Evolutionary conservation across 2,329 filamentous ascomycete genomes (phyloP), one percentile per base, ranked within the genome.

Genomic region (Sporothrix luriei): DNA sequence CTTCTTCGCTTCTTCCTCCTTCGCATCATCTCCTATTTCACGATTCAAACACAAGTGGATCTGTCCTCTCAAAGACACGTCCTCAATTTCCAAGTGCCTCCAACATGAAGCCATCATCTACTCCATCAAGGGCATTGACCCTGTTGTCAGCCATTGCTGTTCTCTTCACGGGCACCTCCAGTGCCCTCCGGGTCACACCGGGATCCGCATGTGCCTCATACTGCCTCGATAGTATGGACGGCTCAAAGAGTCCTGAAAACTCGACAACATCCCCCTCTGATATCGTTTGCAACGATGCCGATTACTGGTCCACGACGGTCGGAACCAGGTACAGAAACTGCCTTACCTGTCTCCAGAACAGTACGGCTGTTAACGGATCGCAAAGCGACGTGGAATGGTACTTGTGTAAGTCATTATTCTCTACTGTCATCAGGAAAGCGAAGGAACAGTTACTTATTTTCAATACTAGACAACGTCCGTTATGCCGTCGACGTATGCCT

Each of bases 291-390:
- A 73, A 76, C 13, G 79, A 86, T 66, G 57, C 72, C 1, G 79
- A 81, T 2, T 86, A 81, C 69, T 76, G 76, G 16, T 74, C 75
- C 3, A 77, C 78, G 0, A 67, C 75, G 0, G 73, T 38, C 0
- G 84, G 84, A 0, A 81, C 81, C 64, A 82, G 82, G 66, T 86
- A 81, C 75, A 79, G 80, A 71, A 79, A 78, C 43, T 86, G 84
- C 52, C 19, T 84, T 0, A 75, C 79, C 1, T 86, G 84, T 68
- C 75, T 86, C 0, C 80, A 82, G 29, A 80, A 78, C 57, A 86
- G 84, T 72, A 77, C 81, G 0, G 78, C 78, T 1, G 75, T 78
- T 1, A 79, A 78, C 46, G 78, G 75, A 0, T 72, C 74, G 0
- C 80, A 84, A 71, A 82, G 73, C 1, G 84, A 85, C 51, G 51